phyloP scores from a whole-genome alignment of 2,329 filamentous ascomycete genomes.

The Fusarium sp. region DNA sequence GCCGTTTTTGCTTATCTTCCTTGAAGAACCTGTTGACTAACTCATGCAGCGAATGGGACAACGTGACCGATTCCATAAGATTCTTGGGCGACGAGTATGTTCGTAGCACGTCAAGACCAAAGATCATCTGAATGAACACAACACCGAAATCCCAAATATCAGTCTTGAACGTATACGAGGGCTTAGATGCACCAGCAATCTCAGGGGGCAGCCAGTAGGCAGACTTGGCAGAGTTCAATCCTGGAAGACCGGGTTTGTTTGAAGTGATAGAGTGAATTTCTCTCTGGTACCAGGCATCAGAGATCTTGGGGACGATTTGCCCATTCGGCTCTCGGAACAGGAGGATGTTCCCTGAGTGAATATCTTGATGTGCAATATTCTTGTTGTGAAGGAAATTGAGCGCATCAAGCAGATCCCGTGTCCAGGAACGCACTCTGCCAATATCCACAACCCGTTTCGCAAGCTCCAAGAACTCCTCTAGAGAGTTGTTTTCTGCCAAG shows the following conservation, averaged over 20 bases:
- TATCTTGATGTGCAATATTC: constrained; percentile 83
- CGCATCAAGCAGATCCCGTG: constrained; percentile 89
- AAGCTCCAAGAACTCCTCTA: constrained; percentile 84
- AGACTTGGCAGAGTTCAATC: constrained; percentile 72
- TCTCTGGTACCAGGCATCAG: constrained; percentile 77
- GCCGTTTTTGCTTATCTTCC: constrained; percentile 82
- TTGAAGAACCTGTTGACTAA: constrained; percentile 87
- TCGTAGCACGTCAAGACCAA: constrained; percentile 80
- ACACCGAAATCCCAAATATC: constrained; percentile 97
- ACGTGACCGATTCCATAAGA: constrained; percentile 74
- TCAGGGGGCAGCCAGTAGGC: constrained; percentile 88
- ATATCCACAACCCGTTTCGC: constrained; percentile 76
- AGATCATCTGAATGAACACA: constrained; percentile 92
- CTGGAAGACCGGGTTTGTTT: constrained; percentile 63
- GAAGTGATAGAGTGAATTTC: constrained; percentile 70
- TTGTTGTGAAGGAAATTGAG: constrained; percentile 87
- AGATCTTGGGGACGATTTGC: constrained; percentile 77
- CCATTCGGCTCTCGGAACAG: constrained; percentile 76
- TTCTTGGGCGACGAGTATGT: constrained; percentile 83
- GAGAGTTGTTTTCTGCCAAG: constrained; percentile 81
- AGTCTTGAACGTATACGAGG: constrained; percentile 77
- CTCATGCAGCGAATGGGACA: constrained; percentile 82
- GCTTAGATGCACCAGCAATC: constrained; percentile 69
- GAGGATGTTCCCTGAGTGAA: constrained; percentile 83
- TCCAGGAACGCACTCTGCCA: constrained; percentile 85